Evolutionary conservation across 202 grass and related monocot species (phyloP).

Genomic region (Zizania palustris): DNA sequence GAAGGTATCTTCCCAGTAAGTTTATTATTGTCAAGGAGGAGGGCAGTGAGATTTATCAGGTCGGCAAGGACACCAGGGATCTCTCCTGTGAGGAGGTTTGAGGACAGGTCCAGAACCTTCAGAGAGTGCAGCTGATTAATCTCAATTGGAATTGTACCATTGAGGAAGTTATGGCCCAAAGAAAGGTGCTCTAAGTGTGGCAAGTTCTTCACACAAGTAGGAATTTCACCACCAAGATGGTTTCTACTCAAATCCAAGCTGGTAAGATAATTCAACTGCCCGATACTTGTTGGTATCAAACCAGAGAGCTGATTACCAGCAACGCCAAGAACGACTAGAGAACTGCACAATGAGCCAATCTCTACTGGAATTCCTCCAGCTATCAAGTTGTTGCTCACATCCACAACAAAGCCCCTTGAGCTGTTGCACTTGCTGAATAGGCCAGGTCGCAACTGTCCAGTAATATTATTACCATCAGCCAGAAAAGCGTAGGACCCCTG

Average conservation of each 20-base stretch:
- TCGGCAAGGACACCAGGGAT: constrained; percentile 72
- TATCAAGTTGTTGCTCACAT: constrained; percentile 80
- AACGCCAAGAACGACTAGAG: constrained; percentile 69
- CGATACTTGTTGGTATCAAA: constrained; percentile 74
- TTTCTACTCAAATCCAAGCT: constrained; percentile 89
- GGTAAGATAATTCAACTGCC: constrained; percentile 65
- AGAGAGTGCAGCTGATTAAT: constrained; percentile 64
- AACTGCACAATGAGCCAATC: constrained; percentile 67
- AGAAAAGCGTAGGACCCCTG: constrained; percentile 83
- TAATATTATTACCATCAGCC: constrained; percentile 68
- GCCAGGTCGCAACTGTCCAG: constrained; percentile 49
- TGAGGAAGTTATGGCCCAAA: constrained; percentile 78
- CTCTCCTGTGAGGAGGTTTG: constrained; percentile 67
- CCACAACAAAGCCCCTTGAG: constrained; percentile 66
- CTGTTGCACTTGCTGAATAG: constrained; percentile 74
- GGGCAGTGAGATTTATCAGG: constrained; percentile 71
- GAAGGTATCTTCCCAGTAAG: constrained; percentile 88
- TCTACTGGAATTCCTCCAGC: constrained; percentile 61
- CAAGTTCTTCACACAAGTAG: constrained; percentile 61
- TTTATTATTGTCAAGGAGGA: constrained; percentile 89
- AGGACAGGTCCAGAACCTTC: constrained; percentile 84
- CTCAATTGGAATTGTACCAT: constrained; percentile 64
- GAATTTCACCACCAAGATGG: constrained; percentile 63
- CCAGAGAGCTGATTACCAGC: constrained; percentile 78
- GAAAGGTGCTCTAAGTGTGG: constrained; percentile 60